Evolutionary conservation across 1,284 basidiomycete genomes (phyloP), one percentile per base, ranked within the genome.

Genomic region (Sporisorium scitamineum): DNA sequence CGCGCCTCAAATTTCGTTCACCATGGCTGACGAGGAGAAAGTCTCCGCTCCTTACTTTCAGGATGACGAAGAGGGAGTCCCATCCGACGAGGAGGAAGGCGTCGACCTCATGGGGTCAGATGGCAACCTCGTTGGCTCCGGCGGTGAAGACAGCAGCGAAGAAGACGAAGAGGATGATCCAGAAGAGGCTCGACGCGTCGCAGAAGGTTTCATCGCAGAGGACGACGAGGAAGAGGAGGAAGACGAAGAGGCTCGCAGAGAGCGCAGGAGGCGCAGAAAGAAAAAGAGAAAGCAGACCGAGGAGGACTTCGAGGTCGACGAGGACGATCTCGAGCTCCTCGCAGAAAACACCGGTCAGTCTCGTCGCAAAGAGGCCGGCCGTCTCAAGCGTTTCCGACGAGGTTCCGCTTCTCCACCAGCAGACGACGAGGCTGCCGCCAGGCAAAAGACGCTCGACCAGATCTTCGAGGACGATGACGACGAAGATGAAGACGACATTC

Each of bases 321-420:
- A 98, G 60, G 97, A 99, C 82, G 97, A 99, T 84, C 87, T 99
- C 59, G 95, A 96, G 58, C 89, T 99, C 10, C 86, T 99, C 24
- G 93, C 94, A 82, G 97, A 99, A 88, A 99, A 98, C 80, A 94
- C 94, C 4, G 95, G 96, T 10, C 89, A 90, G 22, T 63, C 76
- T 48, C 70, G 85, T 8, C 64, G 75, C 31, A 70, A 82, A 55
- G 56, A 80, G 63, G 75, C 76, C 62, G 68, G 68, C 34, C 63
- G 70, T 45, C 65, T 74, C 47, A 81, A 80, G 61, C 14, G 88
- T 42, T 65, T 81, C 78, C 57, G 78, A 61, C 55, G 78, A 87
- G 22, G 87, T 89, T 47, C 90, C 89, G 22, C 89, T 89, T 37
- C 90, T 89, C 39, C 91, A 32, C 68, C 61, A 18, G 51, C 60